Conservation (phyloP, 2,329 filamentous ascomycete genomes). For the Pseudogymnoascus sp. region DNA sequence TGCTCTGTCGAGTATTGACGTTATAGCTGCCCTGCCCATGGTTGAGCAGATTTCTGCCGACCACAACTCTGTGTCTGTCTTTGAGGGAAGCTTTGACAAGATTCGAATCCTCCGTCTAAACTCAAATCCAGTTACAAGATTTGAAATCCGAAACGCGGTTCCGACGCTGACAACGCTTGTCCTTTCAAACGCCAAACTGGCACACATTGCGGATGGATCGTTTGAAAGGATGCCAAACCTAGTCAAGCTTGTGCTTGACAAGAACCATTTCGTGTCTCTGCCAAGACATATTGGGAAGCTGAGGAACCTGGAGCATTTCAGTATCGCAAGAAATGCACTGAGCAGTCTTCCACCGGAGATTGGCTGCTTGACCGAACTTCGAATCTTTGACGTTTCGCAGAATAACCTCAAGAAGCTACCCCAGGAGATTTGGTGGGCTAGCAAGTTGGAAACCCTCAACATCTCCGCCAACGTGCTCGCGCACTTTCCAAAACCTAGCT, state of each 20-base stretch:
- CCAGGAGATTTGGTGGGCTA: constrained; percentile 92
- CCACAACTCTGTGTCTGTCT: constrained; percentile 87
- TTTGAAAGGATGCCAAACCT: constrained; percentile 84
- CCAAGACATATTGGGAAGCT: constrained; percentile 80
- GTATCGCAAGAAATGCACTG: constrained; percentile 85
- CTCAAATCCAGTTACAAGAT: constrained; percentile 90
- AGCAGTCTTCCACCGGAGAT: constrained; percentile 80
- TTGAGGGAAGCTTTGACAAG: constrained; percentile 79
- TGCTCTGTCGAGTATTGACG: constrained; percentile 77
- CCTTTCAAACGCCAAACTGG: constrained; percentile 82
- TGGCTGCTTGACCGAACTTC: constrained; percentile 77
- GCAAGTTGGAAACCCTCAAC: constrained; percentile 83
- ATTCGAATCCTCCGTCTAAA: constrained; percentile 82
- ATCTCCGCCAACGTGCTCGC: constrained; percentile 91
- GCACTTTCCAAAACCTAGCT: constrained; percentile 79
- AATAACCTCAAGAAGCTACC: constrained; percentile 89
- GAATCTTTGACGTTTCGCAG: constrained; percentile 78
- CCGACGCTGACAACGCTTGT: constrained; percentile 82
- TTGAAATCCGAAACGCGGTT: constrained; percentile 70
- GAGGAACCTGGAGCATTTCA: constrained; percentile 79
- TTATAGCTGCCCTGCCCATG: constrained; percentile 74
- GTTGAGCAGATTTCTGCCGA: constrained; percentile 84
- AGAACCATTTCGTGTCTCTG: constrained; percentile 90
- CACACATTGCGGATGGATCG: constrained; percentile 76
- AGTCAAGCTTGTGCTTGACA: constrained; percentile 81